phyloP scores from a whole-genome alignment of 805 yeast genomes.

The Scheffersomyces stipitis region DNA sequence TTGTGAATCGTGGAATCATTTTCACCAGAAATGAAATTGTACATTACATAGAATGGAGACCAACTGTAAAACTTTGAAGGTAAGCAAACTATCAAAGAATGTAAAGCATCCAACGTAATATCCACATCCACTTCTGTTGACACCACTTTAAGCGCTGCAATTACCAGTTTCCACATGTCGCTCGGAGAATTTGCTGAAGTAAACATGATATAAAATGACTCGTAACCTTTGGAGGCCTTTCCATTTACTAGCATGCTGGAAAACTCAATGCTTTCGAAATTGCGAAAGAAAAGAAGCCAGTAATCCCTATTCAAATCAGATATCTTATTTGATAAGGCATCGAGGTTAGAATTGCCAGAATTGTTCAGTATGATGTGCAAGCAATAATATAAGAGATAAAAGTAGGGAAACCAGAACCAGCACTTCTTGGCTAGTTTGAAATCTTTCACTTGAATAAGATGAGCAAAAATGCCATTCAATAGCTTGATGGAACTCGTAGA shows the following conservation, averaged over 20 bases:
- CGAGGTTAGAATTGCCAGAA: too few relatives aligned
- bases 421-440: slow-evolving; percentile 1
- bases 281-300: slow-evolving; percentile 21
- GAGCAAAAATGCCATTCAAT: slow-evolving; percentile 10
- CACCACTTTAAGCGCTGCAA: slow-evolving; percentile 15
- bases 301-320: slow-evolving; percentile 7
- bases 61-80: slow-evolving; percentile 18
- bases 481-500: slow-evolving; percentile 14
- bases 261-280: slow-evolving; percentile 14
- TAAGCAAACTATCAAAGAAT: slow-evolving; percentile 13
- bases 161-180: slow-evolving; percentile 28
- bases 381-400: slow-evolving; percentile 13
- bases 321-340: neutral
- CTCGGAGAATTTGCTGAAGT: slow-evolving; percentile 12
- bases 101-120: slow-evolving; percentile 16
- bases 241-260: slow-evolving; percentile 1
- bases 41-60: slow-evolving; percentile 23
- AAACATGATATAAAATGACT: slow-evolving; percentile 21
- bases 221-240: slow-evolving; percentile 8
- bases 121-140: slow-evolving; percentile 7
- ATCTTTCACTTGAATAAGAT: slow-evolving; percentile 6
- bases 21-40: slow-evolving; percentile 12
- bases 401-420: slow-evolving; percentile 16
- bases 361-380: too few relatives aligned
- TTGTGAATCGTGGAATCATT: slow-evolving; percentile 19